These are phyloP conservation scores for Podaxis pistillaris DNA, from an alignment of 768 basidiomycete genomes.

Conservation along the genomic window DNA sequence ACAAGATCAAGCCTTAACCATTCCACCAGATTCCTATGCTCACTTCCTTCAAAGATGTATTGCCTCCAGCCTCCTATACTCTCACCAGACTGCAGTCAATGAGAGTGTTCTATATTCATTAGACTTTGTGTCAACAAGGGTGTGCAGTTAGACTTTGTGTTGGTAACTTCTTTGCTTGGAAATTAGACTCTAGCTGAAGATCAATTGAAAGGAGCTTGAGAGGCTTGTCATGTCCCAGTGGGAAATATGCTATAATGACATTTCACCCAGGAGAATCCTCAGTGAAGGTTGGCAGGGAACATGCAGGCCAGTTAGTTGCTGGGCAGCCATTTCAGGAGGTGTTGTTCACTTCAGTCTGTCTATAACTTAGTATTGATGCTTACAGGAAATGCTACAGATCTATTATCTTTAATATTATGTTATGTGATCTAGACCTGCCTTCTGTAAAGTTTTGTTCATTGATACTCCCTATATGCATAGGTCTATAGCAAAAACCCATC, in stretches of 20 bases:
- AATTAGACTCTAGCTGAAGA: neutral
- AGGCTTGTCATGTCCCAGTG: neutral
- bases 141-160: neutral
- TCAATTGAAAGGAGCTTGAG: neutral
- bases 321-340: neutral
- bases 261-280: neutral
- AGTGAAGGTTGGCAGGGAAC: neutral
- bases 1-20: too few species aligned
- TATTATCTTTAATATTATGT: neutral
- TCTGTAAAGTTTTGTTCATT: neutral
- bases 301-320: too few species aligned
- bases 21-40: too few species aligned
- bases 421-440: neutral
- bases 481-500: neutral
- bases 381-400: neutral
- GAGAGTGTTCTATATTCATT: too few species aligned
- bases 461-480: neutral
- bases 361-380: neutral
- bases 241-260: neutral
- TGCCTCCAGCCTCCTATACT: neutral
- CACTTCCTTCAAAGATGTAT: too few species aligned
- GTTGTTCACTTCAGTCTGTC: neutral
- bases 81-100: neutral
- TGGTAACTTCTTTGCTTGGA: neutral
- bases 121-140: neutral